Base-by-base conservation (phyloP, 768 basidiomycete genomes). In the Lyophyllum semitale region DNA sequence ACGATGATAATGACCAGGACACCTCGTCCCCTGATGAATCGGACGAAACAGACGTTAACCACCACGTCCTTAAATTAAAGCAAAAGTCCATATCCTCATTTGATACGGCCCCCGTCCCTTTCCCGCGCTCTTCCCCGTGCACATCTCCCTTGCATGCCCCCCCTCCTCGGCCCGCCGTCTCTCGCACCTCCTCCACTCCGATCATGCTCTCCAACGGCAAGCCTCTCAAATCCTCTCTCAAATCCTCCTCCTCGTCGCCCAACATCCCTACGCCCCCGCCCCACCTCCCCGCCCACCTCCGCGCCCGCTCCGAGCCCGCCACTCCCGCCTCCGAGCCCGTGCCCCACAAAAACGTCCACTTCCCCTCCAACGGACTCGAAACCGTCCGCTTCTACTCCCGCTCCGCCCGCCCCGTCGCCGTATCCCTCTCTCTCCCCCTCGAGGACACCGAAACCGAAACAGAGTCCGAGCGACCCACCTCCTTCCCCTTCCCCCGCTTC, bases 191-290 rank as follows among this genome's bases (percentile, higher is more conserved):
- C 58, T 61, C 78, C 53, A 47, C 71, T 58, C 61, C 77, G 13
- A 76, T 87, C 50, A 68, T 85, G 22, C 80, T 87, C 30, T 74
- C 83, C 18, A 93, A 87, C 54, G 93, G 94, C 41, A 92, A 92
- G 66, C 89, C 93, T 3, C 86, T 97, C 71, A 93, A 93, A 65
- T 81, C 89, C 0, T 89, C 91, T 1, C 82, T 97, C 63, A 97
- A 96, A 68, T 73, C 72, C 5, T 81, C 80, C 30, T 74, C 75
- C 8, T 83, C 83, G 11, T 68, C 78, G 2, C 78, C 80, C 40
- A 74, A 72, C 60, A 80, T 83, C 48, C 68, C 74, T 40, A 73
- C 72, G 63, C 67, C 71, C 51, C 61, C 63, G 48, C 67, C 68
- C 51, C 59, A 51, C 3, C 18, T 22, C 59, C 59, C 43, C 53